These are phyloP conservation scores for Akanthomyces dipterigenus DNA, from an alignment of 2,329 filamentous ascomycete species.

Conservation along the genomic window DNA sequence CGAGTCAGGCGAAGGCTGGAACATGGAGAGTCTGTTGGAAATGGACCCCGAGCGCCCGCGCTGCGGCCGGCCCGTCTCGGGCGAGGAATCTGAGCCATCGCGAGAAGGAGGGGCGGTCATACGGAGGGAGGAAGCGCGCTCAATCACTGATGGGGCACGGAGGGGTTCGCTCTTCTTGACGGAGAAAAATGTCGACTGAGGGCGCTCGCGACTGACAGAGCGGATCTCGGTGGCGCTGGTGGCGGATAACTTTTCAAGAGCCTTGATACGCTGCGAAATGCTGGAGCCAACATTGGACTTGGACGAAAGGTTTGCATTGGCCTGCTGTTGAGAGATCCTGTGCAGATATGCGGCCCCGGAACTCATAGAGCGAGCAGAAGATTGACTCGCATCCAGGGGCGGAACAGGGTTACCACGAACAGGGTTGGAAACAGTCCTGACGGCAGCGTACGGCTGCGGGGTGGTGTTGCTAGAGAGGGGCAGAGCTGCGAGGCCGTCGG, in stretches of 20 bases:
- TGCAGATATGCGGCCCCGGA: conserved; percentile 50
- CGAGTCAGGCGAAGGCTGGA: conserved; percentile 34
- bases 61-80: conserved; percentile 31
- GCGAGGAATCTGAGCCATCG: conserved; percentile 39
- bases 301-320: conserved; percentile 39
- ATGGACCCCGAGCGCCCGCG: conserved; percentile 48
- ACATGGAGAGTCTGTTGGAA: conserved; percentile 49
- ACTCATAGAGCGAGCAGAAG: conserved; percentile 46
- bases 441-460: conserved; percentile 22
- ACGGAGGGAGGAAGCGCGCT: conserved; percentile 33
- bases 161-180: conserved; percentile 46
- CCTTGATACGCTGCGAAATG: conserved; percentile 92
- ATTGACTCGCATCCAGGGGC: conserved; percentile 40
- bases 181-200: conserved; percentile 52
- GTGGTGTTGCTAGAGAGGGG: conserved; percentile 21
- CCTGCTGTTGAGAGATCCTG: conserved; percentile 45
- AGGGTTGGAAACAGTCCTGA: conserved; percentile 43
- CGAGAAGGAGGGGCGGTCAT: conserved; percentile 26
- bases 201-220: conserved; percentile 28
- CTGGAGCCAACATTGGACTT: conserved; percentile 81
- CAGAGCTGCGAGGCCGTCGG: conserved; percentile 1
- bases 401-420: conserved; percentile 37
- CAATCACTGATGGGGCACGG: conserved; percentile 38
- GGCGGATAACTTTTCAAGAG: conserved; percentile 70
- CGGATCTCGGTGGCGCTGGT: conserved; percentile 21